A percentile compares a stretch with the other conserved stretches of the same genome.
These are phyloP conservation scores for Citrus sinensis DNA, from an alignment of 345 rosid genomes.

Conservation along the genomic window DVS_A1.0 CM039162.1:1355001-1355500, in stretches of 20 bases:
- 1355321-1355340: not conserved
- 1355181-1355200: not conserved
- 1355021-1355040: not conserved
- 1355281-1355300: constrained; percentile 9
- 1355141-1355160: not conserved
- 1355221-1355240: constrained; percentile 24
- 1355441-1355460: not conserved
- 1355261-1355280: not conserved
- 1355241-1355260: constrained; percentile 2
- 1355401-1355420: not conserved
- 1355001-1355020: not conserved
- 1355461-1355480: not conserved
- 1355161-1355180: not conserved
- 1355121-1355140: not conserved
- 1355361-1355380: not conserved
- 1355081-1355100: constrained; percentile 14
- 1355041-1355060: not conserved
- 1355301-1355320: constrained; percentile 6
- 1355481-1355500: not conserved
- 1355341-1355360: constrained; percentile 1
- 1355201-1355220: constrained; percentile 13
- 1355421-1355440: constrained; percentile 2
- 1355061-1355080: too few relatives aligned
- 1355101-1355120: not conserved
- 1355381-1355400: not conserved